Evolutionary conservation across 371 early-diverging fungal genomes (phyloP).

Genomic region (Mortierella sp.): DNA sequence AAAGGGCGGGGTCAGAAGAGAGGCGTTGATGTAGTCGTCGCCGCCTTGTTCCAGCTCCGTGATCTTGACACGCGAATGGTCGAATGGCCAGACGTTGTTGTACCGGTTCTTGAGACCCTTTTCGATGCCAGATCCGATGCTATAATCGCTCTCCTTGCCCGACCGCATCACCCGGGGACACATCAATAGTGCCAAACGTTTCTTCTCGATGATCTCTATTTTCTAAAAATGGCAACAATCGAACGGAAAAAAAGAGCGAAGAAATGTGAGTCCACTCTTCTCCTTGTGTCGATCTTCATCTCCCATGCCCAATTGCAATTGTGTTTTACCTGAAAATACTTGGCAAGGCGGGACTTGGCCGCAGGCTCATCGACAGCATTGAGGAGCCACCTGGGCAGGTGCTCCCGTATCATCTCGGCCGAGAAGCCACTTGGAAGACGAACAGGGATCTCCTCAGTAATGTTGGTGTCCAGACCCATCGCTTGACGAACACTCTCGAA

Average conservation of each 20-base stretch:
- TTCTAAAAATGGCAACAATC: conserved; percentile 53
- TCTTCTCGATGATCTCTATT: conserved; percentile 71
- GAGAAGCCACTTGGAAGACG: conserved; percentile 38
- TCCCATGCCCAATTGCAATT: not conserved
- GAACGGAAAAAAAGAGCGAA: not conserved
- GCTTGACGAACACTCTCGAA: conserved; percentile 56
- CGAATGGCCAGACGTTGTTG: conserved; percentile 83
- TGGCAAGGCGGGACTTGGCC: conserved; percentile 41
- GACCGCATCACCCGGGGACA: conserved; percentile 65
- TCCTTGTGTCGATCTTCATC: not conserved
- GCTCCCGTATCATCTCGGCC: conserved; percentile 21
- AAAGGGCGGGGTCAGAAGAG: conserved; percentile 69
- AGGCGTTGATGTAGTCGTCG: conserved; percentile 90
- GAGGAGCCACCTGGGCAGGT: conserved; percentile 39
- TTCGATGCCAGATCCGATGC: conserved; percentile 76
- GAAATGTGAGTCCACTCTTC: not conserved
- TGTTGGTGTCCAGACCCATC: conserved; percentile 54
- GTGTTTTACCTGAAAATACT: conserved; percentile 46
- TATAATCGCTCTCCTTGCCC: conserved; percentile 62
- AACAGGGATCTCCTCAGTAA: conserved; percentile 54
- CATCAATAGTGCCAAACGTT: conserved; percentile 75
- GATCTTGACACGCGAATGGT: conserved; percentile 70
- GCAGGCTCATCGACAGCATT: conserved; percentile 15
- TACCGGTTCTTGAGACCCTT: conserved; percentile 82
- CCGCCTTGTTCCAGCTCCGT: conserved; percentile 39